Conservation (phyloP, 2,329 filamentous ascomycete species). For the Magnaporthiopsis incrustans region DNA sequence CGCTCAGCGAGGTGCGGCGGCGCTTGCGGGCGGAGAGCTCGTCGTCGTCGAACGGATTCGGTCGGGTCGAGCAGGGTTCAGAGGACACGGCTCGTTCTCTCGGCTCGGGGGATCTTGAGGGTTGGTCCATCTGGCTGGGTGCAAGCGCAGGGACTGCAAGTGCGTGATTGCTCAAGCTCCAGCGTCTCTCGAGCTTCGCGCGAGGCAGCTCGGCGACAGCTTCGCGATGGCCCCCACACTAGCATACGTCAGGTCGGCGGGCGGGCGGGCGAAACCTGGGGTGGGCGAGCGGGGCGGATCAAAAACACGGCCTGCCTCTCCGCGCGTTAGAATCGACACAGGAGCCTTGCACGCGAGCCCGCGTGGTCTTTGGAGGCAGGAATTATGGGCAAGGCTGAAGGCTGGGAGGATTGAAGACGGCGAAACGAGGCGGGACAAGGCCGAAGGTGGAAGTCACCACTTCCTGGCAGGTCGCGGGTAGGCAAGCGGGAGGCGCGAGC, state of each 20-base stretch:
- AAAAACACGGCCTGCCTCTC: background rate
- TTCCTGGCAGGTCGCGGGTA: background rate
- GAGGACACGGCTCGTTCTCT: conserved; percentile 53
- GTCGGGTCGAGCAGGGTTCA: conserved; percentile 54
- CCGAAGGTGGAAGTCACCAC: background rate
- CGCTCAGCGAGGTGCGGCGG: conserved; percentile 49
- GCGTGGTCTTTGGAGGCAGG: background rate
- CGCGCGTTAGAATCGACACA: background rate
- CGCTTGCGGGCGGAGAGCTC: conserved; percentile 51
- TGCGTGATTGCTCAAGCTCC: conserved; percentile 36
- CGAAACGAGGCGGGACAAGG: background rate
- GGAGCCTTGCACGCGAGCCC: background rate
- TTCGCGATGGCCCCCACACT: conserved; percentile 35
- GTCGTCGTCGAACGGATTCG: conserved; percentile 56
- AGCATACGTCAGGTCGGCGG: conserved; percentile 41
- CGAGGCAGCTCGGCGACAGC: conserved; percentile 45
- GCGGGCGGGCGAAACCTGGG: background rate
- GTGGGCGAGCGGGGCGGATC: background rate
- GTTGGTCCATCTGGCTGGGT: conserved; percentile 46
- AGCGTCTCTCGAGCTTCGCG: conserved; percentile 42
- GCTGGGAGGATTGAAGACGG: background rate
- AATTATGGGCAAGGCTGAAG: background rate
- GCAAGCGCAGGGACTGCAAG: conserved; percentile 18
- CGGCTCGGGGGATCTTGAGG: conserved; percentile 39
- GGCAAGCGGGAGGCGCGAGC: background rate